Base-by-base conservation (phyloP, 768 basidiomycete genomes). In the Fomitopsis serialis region DNA sequence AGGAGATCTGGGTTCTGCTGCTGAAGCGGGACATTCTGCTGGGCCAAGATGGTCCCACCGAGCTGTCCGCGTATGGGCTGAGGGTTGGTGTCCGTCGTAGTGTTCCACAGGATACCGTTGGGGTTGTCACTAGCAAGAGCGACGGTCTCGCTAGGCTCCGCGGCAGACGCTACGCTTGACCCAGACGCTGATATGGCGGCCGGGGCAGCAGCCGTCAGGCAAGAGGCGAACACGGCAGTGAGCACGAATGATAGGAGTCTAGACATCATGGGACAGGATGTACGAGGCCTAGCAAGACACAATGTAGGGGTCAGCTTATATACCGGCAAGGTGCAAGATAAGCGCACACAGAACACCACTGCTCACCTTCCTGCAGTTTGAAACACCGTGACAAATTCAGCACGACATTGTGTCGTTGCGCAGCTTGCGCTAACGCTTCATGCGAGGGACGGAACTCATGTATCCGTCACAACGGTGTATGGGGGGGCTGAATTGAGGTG, bases 1-100 rank as follows among this genome's bases (percentile, higher is more conserved):
- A 87, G 58, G 3, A 72, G 50, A 48, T 87, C 79, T 8, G 82
- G 71, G 48, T 85, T 83, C 64, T 87, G 71, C 24, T 75, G 48
- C 47, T 81, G 74, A n/a, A 85, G 35, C 2, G 76, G 75, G 3
- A 76, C 54, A 59, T 87, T 83, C 50, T 82, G 70, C 0, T 81
- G 84, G 1, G 81, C 85, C 1, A 87, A 60, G 50, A 87, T 72
- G 4, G 52, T 54, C 0, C 71, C 69, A 0, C 83, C 82, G 2
- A 78, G 66, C 0, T 59, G 29, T 1, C 66, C 76, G 15, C 81
- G 77, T 35, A 78, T 61, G 10, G 80, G 75, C 56, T 78, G 56
- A 5, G 77, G 74, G 32, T 60, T 48, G 15, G 35, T 32, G 45
- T 40, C 37, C 35, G 58, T 55, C 35, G 53, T 55, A 43, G 53